Percentiles rank a stretch among this genome's conserved stretches.
Conservation (phyloP, 2,329 filamentous ascomycete genomes). For the Metarhizium robertsii region DNA sequence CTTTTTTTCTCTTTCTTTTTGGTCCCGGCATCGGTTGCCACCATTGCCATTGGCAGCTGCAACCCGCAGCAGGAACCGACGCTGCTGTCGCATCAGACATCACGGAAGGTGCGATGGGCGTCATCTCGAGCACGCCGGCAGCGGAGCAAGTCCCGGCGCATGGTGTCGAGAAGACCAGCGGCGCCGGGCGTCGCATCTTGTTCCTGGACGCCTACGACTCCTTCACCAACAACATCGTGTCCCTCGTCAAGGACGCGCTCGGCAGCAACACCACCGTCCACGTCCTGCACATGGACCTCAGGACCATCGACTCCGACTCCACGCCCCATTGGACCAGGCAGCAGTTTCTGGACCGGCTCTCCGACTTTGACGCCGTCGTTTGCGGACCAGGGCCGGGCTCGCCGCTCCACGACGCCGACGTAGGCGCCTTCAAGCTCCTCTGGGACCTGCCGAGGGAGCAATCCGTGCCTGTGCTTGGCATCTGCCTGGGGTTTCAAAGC, state of each 20-base stretch:
- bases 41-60: background rate
- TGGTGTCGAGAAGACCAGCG: background rate
- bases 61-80: background rate
- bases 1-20: too few species aligned
- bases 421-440: constrained; percentile 70
- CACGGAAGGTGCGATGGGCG: background rate
- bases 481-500: constrained; percentile 85
- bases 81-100: background rate
- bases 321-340: constrained; percentile 36
- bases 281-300: constrained; percentile 27
- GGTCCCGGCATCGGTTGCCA: background rate
- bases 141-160: background rate
- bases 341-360: constrained; percentile 27
- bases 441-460: constrained; percentile 56
- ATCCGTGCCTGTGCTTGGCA: constrained; percentile 70
- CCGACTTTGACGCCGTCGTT: constrained; percentile 71
- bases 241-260: constrained; percentile 64
- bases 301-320: constrained; percentile 58
- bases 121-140: background rate
- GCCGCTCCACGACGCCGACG: constrained; percentile 61
- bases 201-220: constrained; percentile 96
- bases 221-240: constrained; percentile 90
- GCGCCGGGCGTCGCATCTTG: constrained; percentile 46
- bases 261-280: constrained; percentile 52
- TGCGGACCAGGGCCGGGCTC: constrained; percentile 86